Evolutionary conservation across 257 asterid species (phyloP), one percentile per base, ranked within the genome.

Genomic region (Haberlea rhodopensis): DNA sequence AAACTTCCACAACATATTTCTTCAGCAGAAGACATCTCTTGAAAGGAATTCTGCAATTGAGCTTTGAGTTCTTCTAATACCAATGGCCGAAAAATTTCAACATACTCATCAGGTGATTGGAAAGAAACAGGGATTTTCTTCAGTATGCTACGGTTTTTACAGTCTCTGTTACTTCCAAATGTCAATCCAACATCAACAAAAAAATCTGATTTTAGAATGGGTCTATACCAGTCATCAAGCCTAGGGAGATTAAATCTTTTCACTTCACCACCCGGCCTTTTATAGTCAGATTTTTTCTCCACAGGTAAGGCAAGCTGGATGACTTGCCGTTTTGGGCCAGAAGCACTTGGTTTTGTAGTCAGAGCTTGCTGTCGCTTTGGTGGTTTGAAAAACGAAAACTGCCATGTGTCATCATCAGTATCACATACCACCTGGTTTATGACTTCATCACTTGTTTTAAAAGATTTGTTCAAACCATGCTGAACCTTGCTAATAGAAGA

Each of bases 61-160:
- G 99, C 99, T 73, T 92, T 92, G 49, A 92, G 90, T 81, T 92
- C 99, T 82, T 92, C 97, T 66, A 92, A 72, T 57, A 90, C 83
- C 75, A 92, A 75, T 37, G 97, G 95, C 27, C 85, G 96, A 81
- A 92, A 89, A 74, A 92, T 83, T 66, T 89, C 90, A 78, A 85
- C 79, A 80, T 92, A 92, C 65, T 76, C 96, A 60, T 82, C 94
- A 52, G 94, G 81, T 64, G 99, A 84, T 73, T 76, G 78, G 76
- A 92, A 92, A 80, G 81, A 81, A 62, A 87, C 85, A 66, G 99
- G 99, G 73, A 89, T 81, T 80, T 85, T 85, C 85, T 89, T 92
- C 57, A 92, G 81, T 73, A 81, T 87, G 74, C 80, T 76, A 58
- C 62, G 62, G 58, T 62, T 83, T 71, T 73, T 79, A 64, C 53